Evolutionary conservation across 1,139 yeast genomes (phyloP), one percentile per base, ranked within the genome.

Genomic region (Blastobotrys capitulatus): DNA sequence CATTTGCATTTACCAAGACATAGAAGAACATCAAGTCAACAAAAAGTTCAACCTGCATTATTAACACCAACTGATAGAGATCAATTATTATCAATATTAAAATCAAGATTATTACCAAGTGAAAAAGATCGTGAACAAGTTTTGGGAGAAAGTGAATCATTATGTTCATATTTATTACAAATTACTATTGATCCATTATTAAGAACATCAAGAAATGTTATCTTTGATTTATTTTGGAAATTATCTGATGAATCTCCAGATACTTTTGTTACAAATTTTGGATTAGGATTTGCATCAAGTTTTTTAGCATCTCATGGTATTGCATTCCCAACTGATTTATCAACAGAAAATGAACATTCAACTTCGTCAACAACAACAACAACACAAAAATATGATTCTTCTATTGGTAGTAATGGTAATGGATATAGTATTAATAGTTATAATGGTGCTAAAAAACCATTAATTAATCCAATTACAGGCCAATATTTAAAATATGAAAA

Each of bases 381-480:
- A 22, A 22, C n/a, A n/a, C n/a, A n/a, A n/a, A n/a, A n/a, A n/a
- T n/a, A 22, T 22, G 25, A 22, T 22, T 22, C 25, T 5, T 7
- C 25, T 22, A 7, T 22, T 22, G 7, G 7, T 22, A 22, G 6
- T 22, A 22, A 4, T 22, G 5, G 10, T 29, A 29, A 10, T 13
- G n/a, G n/a, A n/a, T 5, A 29, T 13, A 13, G 32, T 29, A 3
- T 29, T 29, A 29, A 9, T 29, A 29, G 9, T 29, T 4, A 4
- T 29, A 29, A 29, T 29, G 12, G 9, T 9, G 12, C 6, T 25
- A 10, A 34, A 29, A 19, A 36, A 37, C 31, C 49, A 27, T 36
- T 41, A 1, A 47, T 61, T 22, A 61, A 65, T 46, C 65, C 66
- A 10, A 51, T 65, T 27, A 65, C 69, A 1, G 69, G 69, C 10